These are phyloP conservation scores for Trapa incisa DNA, from an alignment of 345 rosid genomes.

Conservation along the genomic window DNA sequence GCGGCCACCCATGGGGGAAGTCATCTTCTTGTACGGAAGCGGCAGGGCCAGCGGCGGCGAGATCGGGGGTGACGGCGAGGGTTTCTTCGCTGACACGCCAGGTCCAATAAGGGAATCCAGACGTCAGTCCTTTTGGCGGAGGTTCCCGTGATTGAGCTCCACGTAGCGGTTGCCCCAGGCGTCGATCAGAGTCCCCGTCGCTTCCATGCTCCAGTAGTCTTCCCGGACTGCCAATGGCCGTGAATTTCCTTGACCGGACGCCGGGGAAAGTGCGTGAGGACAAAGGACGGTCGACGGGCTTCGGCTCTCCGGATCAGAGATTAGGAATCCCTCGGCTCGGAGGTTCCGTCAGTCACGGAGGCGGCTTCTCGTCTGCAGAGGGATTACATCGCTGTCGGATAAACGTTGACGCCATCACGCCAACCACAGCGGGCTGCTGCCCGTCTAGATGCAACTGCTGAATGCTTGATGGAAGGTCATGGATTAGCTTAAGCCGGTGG, in stretches of 20 bases:
- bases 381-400: not conserved
- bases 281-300: slow-evolving; percentile 13
- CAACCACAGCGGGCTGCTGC: slow-evolving; percentile 1
- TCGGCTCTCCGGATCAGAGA: slow-evolving; percentile 1
- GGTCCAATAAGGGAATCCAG: slow-evolving; percentile 71
- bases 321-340: slow-evolving; percentile 11
- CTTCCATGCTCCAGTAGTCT: slow-evolving; percentile 99
- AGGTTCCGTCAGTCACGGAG: slow-evolving; percentile 6
- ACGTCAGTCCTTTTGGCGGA: slow-evolving; percentile 98
- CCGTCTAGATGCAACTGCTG: not conserved
- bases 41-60: slow-evolving; percentile 53
- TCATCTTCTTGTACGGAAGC: slow-evolving; percentile 18
- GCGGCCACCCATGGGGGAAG: slow-evolving; percentile 25
- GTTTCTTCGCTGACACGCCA: slow-evolving; percentile 29
- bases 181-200: slow-evolving; percentile 83
- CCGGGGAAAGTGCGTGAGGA: slow-evolving; percentile 14
- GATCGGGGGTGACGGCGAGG: slow-evolving; percentile 26
- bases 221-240: slow-evolving; percentile 71
- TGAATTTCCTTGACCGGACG: slow-evolving; percentile 16
- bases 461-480: not conserved
- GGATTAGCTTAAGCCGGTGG: not conserved
- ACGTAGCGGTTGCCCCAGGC: slow-evolving; percentile 89
- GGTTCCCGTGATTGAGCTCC: slow-evolving; percentile 82
- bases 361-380: slow-evolving; percentile 2
- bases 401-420: slow-evolving; percentile 3